Evolutionary conservation across 495 filamentous ascomycete species (phyloP), one percentile per base, ranked within the genome.

Genomic region (Pseudevernia furfuracea): DNA sequence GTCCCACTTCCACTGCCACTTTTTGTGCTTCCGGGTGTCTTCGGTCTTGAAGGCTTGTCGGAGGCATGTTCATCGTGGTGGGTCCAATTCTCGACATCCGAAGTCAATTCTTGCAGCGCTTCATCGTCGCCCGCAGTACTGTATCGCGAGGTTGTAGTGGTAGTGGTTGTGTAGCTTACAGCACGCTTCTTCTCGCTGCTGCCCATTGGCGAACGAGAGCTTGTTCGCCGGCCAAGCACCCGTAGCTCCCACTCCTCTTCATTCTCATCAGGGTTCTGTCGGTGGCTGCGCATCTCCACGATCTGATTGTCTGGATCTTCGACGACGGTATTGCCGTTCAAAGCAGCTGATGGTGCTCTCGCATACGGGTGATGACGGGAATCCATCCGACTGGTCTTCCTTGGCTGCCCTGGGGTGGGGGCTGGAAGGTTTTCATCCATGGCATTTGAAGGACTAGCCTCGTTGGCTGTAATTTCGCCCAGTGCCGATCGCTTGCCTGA

Each of bases 341-440:
- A 69, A 52, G 64, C 70, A 12, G 78, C 78, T 30, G 81, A 69
- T 59, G 43, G 43, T 48, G 58, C 71, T 64, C 80, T 78, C 17
- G 82, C 67, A 57, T 83, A 84, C 28, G 81, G 81, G 62, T 83
- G 81, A 64, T 82, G 81, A 19, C 81, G 76, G 32, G 79, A 78
- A 60, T 85, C 85, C 67, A 83, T 79, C 67, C 84, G 78, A 69
- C 87, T 87, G 0, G 86, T 88, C 79, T 99, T 99, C 48, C 94
- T 84, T 52, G 94, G 94, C 72, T 99, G 94, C 21, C 94, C 94
- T 0, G 94, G 94, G 9, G 95, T 99, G 14, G 94, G 94, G 0
- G 92, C 94, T 4, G 94, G 94, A 10, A 99, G 82, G 68, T 92
- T 89, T 64, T 95, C 90, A 59, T 91, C 90, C 66, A 85, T 82